Percentiles rank a stretch among this genome's conserved stretches.
These are phyloP conservation scores for Myriangium duriaei DNA, from an alignment of 2,329 filamentous ascomycete species.

Conservation along the genomic window DNA sequence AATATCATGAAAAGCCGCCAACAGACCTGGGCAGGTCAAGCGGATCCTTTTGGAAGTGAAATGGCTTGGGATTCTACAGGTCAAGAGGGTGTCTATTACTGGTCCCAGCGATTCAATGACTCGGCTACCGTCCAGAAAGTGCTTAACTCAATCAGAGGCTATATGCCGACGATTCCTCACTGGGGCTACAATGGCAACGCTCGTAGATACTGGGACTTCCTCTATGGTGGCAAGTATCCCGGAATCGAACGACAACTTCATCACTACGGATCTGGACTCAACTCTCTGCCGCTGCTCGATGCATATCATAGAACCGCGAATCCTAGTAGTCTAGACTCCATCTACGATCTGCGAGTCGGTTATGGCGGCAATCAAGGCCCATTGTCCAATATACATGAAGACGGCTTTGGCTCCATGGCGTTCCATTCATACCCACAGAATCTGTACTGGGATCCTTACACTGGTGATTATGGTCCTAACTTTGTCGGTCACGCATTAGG, in stretches of 20 bases:
- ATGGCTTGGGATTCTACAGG: slow-evolving; percentile 53
- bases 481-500: slow-evolving; percentile 42
- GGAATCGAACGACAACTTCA: slow-evolving; percentile 42
- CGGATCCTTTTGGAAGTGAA: slow-evolving; percentile 46
- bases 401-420: slow-evolving; percentile 42
- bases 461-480: slow-evolving; percentile 45
- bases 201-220: slow-evolving; percentile 48
- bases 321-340: slow-evolving; percentile 20
- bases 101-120: slow-evolving; percentile 36
- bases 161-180: slow-evolving; percentile 45
- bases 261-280: slow-evolving; percentile 49
- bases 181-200: slow-evolving; percentile 54
- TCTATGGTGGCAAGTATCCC: slow-evolving; percentile 32
- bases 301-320: slow-evolving; percentile 36
- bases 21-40: slow-evolving; percentile 36
- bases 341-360: slow-evolving; percentile 41
- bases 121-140: slow-evolving; percentile 38
- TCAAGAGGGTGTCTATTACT: slow-evolving; percentile 48
- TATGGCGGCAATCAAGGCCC: slow-evolving; percentile 43
- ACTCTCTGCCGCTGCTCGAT: slow-evolving; percentile 42
- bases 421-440: slow-evolving; percentile 48
- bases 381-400: slow-evolving; percentile 42
- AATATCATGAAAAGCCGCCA: slow-evolving; percentile 39
- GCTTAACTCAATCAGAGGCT: slow-evolving; percentile 42
- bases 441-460: slow-evolving; percentile 44